Evolutionary conservation across 73 alveolate species (phyloP).

Genomic region (Paramecium tetraurelia): DNA sequence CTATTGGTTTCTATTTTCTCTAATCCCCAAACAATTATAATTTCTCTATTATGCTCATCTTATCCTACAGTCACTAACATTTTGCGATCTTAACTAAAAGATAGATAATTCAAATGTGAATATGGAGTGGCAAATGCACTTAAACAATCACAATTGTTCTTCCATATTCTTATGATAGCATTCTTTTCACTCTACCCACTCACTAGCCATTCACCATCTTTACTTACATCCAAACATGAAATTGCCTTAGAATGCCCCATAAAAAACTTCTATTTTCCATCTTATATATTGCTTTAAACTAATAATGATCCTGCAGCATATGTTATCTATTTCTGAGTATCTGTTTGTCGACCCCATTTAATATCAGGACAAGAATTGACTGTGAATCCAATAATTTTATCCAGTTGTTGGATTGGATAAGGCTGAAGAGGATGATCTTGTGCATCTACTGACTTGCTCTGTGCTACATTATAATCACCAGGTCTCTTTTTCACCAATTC

Average conservation of each 20-base stretch:
- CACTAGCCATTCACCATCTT: constrained; percentile 79
- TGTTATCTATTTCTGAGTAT: constrained; percentile 52
- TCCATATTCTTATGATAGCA: constrained; percentile 82
- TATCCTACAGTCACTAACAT: constrained; percentile 72
- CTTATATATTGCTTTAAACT: constrained; percentile 70
- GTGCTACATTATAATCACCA: not conserved
- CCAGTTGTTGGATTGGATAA: constrained; percentile 75
- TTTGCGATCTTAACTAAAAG: constrained; percentile 73
- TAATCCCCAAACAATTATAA: constrained; percentile 88
- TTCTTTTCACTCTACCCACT: constrained; percentile 77
- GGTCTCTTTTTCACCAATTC: constrained; percentile 47
- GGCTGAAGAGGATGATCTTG: constrained; percentile 55
- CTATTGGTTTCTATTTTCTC: constrained; percentile 74
- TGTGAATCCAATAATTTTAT: constrained; percentile 75
- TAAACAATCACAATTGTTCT: constrained; percentile 74
- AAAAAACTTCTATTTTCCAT: constrained; percentile 72
- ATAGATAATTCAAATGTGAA: constrained; percentile 62
- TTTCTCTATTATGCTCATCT: constrained; percentile 73
- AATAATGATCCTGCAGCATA: constrained; percentile 78
- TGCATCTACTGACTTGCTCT: not conserved
- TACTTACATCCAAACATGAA: constrained; percentile 73
- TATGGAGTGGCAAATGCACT: constrained; percentile 73
- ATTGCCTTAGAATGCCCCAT: constrained; percentile 77
- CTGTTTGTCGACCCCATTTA: constrained; percentile 72
- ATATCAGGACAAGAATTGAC: constrained; percentile 68